These are phyloP conservation scores for Chimonanthus salicifolius DNA, from an alignment of 164 flowering plant genomes.

Conservation along the genomic window DNA sequence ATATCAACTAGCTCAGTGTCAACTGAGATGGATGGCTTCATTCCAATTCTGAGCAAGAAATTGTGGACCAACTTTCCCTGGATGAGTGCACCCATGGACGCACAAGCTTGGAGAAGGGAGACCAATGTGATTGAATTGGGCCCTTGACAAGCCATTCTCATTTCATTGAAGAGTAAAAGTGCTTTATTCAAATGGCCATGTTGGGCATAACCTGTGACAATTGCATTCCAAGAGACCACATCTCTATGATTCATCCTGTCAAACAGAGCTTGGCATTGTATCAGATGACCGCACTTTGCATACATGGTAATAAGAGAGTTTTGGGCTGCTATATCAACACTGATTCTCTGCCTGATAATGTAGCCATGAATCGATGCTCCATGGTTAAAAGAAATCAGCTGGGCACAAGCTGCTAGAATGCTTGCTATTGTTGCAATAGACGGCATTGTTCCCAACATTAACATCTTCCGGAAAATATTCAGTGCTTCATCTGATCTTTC, in stretches of 20 bases:
- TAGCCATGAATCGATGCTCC: constrained; percentile 72
- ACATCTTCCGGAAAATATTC: constrained; percentile 42
- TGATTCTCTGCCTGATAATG: constrained; percentile 40
- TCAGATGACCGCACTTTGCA: constrained; percentile 57
- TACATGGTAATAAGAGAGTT: constrained; percentile 81
- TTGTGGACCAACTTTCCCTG: constrained; percentile 71
- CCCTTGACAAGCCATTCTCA: constrained; percentile 37
- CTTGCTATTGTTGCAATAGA: constrained; percentile 61
- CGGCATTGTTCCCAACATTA: constrained; percentile 34
- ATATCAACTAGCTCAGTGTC: constrained; percentile 77
- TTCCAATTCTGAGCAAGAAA: constrained; percentile 40
- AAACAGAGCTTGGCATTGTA: constrained; percentile 47
- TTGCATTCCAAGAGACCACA: constrained; percentile 82
- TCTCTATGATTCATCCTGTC: constrained; percentile 46
- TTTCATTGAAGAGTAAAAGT: constrained; percentile 43
- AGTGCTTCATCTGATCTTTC: constrained; percentile 48
- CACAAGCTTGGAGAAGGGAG: constrained; percentile 79
- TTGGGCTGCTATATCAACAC: constrained; percentile 40
- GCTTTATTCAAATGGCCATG: constrained; percentile 48
- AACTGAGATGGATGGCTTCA: constrained; percentile 43
- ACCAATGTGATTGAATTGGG: constrained; percentile 65
- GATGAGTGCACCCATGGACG: constrained; percentile 62
- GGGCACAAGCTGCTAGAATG: constrained; percentile 74
- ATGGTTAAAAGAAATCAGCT: constrained; percentile 33
- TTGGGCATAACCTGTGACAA: constrained; percentile 56